Percentiles rank a stretch among this genome's conserved stretches.
Evolutionary conservation across 805 yeast genomes (phyloP).

Genomic region (Saturnispora serradocipensis): DNA sequence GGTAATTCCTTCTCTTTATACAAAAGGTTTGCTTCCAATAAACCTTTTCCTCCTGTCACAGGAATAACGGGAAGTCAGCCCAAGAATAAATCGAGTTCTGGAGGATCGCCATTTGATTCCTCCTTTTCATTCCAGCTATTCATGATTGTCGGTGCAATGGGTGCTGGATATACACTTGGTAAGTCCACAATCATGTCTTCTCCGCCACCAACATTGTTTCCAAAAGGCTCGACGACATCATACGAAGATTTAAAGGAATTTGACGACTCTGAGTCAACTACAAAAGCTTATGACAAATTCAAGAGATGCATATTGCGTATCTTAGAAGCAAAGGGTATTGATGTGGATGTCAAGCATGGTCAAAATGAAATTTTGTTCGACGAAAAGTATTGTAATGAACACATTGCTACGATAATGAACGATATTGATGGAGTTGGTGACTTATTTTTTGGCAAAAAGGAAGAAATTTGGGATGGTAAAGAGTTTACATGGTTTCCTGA

Average conservation of each 20-base stretch:
- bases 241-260: slow-evolving; percentile 14
- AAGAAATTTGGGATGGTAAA: slow-evolving; percentile 12
- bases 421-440: slow-evolving; percentile 17
- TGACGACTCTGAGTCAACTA: slow-evolving; percentile 4
- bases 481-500: slow-evolving; percentile 17
- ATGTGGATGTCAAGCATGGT: slow-evolving; percentile 15
- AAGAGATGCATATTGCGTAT: slow-evolving; percentile 22
- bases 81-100: background rate
- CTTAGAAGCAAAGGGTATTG: slow-evolving; percentile 16
- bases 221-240: slow-evolving; percentile 20
- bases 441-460: slow-evolving; percentile 17
- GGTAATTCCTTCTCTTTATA: background rate
- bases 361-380: slow-evolving; percentile 9
- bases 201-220: slow-evolving; percentile 25
- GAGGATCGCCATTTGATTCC: slow-evolving; percentile 13
- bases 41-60: background rate
- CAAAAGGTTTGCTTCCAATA: background rate
- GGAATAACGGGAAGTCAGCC: background rate
- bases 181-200: slow-evolving; percentile 18
- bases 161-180: slow-evolving; percentile 27
- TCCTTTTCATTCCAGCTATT: slow-evolving; percentile 24
- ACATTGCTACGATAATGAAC: slow-evolving; percentile 15
- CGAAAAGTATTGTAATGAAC: slow-evolving; percentile 14
- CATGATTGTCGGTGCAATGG: slow-evolving; percentile 25
- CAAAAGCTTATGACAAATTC: slow-evolving; percentile 17